These are phyloP conservation scores for Cystobasidium pallidum DNA, from an alignment of 1,284 basidiomycete genomes.

Conservation along the genomic window DNA sequence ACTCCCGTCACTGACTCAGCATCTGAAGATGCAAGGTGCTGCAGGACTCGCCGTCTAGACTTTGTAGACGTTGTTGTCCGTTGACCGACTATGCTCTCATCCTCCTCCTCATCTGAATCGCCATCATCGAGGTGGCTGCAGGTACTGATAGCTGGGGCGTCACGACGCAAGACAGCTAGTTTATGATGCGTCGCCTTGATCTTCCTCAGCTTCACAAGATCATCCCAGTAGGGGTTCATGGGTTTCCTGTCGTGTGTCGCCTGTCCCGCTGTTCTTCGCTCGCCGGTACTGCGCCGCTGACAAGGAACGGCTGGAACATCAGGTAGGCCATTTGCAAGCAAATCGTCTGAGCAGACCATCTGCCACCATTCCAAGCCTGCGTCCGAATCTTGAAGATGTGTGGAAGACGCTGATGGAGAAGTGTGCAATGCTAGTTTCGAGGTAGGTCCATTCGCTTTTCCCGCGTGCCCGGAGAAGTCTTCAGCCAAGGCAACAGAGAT, in stretches of 20 bases:
- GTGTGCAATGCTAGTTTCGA: background rate
- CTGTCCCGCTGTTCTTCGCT: background rate
- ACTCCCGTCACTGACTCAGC: background rate
- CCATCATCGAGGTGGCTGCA: background rate
- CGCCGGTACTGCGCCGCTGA: background rate
- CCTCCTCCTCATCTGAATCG: background rate
- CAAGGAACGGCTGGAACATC: slow-evolving; percentile 21
- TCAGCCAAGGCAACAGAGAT: background rate
- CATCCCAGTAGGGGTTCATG: slow-evolving; percentile 1
- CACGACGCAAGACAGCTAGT: slow-evolving; percentile 17
- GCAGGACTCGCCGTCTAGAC: background rate
- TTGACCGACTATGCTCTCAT: background rate
- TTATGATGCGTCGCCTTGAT: slow-evolving; percentile 23
- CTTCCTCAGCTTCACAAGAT: slow-evolving; percentile 2
- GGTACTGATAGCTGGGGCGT: background rate
- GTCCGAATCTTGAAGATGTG: background rate
- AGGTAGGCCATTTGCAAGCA: slow-evolving; percentile 17
- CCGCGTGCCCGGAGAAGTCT: background rate
- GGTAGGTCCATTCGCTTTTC: background rate
- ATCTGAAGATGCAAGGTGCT: background rate
- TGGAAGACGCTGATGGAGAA: background rate
- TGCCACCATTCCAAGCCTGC: slow-evolving; percentile 25
- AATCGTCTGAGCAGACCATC: slow-evolving; percentile 5
- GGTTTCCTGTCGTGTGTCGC: background rate
- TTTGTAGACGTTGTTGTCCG: background rate